These are phyloP conservation scores for Panaeolus cyanescens DNA, from an alignment of 768 basidiomycete genomes.

Conservation along the genomic window DNA sequence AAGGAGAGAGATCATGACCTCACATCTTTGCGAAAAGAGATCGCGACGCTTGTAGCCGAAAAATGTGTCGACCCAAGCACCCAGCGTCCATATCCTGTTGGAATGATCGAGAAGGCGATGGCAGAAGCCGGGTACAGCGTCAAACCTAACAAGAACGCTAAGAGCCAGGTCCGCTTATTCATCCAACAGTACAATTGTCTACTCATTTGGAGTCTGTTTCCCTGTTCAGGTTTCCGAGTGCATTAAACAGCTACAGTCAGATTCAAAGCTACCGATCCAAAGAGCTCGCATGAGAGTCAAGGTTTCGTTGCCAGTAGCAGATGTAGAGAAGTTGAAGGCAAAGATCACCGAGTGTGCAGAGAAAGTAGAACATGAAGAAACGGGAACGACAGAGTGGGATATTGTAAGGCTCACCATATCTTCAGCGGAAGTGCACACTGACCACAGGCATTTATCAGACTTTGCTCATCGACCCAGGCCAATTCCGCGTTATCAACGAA, in stretches of 20 bases:
- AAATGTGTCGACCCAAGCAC: constrained; percentile 95
- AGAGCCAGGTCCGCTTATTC: constrained; percentile 74
- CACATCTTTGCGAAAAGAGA: constrained; percentile 78
- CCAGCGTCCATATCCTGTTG: constrained; percentile 87
- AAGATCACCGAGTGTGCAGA: constrained; percentile 75
- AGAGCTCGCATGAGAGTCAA: constrained; percentile 92
- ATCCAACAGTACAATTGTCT: neutral
- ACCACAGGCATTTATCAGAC: constrained; percentile 48
- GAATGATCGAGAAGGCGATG: constrained; percentile 99
- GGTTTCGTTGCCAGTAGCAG: constrained; percentile 68
- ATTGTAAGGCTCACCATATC: constrained; percentile 54
- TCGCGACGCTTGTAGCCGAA: constrained; percentile 91
- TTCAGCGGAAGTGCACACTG: neutral
- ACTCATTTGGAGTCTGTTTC: neutral
- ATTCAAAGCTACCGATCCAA: constrained; percentile 89
- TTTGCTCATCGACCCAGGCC: constrained; percentile 90
- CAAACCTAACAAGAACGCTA: constrained; percentile 85
- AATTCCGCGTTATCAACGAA: constrained; percentile 89
- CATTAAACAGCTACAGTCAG: constrained; percentile 78
- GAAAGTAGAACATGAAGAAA: constrained; percentile 83
- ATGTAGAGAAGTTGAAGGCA: constrained; percentile 69
- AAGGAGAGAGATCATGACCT: constrained; percentile 95
- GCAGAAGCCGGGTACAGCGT: constrained; percentile 92
- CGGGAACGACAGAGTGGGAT: constrained; percentile 78
- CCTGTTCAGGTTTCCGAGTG: constrained; percentile 79